Evolutionary conservation across 108 stramenopile genomes (phyloP), one percentile per base, ranked within the genome.

Genomic region (Conticribra guillardii): DNA sequence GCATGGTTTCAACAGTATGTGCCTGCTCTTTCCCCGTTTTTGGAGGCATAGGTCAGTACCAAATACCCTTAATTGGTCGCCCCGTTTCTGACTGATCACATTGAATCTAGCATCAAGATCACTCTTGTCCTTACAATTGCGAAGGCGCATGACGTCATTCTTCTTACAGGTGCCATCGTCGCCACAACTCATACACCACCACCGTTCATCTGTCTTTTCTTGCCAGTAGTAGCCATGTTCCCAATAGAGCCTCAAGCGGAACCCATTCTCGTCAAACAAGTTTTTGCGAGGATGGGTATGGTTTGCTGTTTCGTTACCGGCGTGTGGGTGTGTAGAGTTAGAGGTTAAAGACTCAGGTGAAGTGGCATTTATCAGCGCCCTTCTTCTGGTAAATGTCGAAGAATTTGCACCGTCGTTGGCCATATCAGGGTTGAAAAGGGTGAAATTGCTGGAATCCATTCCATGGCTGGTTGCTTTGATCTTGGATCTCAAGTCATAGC

Each of bases 181-280:
- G 37, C 37, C 37, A 11, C 37, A 41, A 41, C 37, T 41, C 37
- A 41, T 41, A 41, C 37, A 41, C 37, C 37, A 41, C 37, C 37
- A 74, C 37, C 29, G 27, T 21, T 74, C 73, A 2, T 18, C 28
- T 4, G 26, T 60, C 1, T 45, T 17, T 55, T 64, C 68, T 41
- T 74, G 77, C 65, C 76, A 65, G 17, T 33, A 44, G 8, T 67
- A 57, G 17, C 58, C 60, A 9, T 51, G 60, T 28, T 69, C 44
- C 88, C 87, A 56, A 79, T 70, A 64, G 78, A 77, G 15, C 0
- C 65, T 52, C 19, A 74, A 37, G 1, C 73, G 64, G 31, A 67
- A 74, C 1, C 66, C 66, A 16, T 41, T 41, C 37, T 41, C 37
- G 11, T n/a, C 5, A 41, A 11, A 9, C 8, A 11, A 11, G 11